A percentile compares a stretch with the other conserved stretches of the same genome.
Evolutionary conservation across 2,329 filamentous ascomycete species (phyloP).

Genomic region (Cordyceps militaris): DNA sequence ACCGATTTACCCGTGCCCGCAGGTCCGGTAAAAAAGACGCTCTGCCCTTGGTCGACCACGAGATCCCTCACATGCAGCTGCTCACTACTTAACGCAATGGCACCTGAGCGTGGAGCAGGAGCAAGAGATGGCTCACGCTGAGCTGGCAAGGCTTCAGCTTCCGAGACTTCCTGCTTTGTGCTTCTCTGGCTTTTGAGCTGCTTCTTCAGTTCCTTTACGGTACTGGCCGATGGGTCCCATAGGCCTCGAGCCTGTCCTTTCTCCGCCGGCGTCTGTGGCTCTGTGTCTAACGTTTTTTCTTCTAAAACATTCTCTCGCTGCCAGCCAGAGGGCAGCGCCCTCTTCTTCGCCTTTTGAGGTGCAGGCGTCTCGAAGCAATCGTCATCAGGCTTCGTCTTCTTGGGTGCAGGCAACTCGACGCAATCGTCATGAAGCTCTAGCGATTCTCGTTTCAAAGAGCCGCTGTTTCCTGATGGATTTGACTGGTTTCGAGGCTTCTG

Average conservation of each 20-base stretch:
- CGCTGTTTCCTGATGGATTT: conserved; percentile 16
- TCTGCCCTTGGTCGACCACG: conserved; percentile 72
- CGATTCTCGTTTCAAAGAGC: conserved; percentile 37
- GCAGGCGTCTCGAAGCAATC: conserved; percentile 20
- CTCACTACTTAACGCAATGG: conserved; percentile 74
- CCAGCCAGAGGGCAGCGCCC: conserved; percentile 48
- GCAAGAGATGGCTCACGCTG: conserved; percentile 21
- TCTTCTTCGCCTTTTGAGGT: conserved; percentile 44
- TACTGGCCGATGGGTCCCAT: conserved; percentile 71
- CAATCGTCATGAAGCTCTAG: conserved; percentile 24
- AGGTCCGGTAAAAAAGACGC: conserved; percentile 96
- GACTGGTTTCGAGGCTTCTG: conserved; percentile 16
- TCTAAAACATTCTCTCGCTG: conserved; percentile 30
- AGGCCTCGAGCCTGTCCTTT: conserved; percentile 28
- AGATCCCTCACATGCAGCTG: conserved; percentile 78
- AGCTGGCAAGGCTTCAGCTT: conserved; percentile 36
- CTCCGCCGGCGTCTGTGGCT: conserved; percentile 16
- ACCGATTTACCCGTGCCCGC: conserved; percentile 97
- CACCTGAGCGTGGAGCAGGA: conserved; percentile 34
- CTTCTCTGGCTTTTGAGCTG: conserved; percentile 54
- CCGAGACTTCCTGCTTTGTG: conserved; percentile 25
- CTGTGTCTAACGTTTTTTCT: conserved; percentile 25
- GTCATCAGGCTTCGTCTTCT: conserved; percentile 20
- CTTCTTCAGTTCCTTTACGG: conserved; percentile 71
- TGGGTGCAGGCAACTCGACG: conserved; percentile 19